Conservation (phyloP, 306 rosid species). For the peach (Prunus persica) region Prunus_persica_NCBIv2 NC_034009.1:31804501-31805000, state of each 20-base stretch:
- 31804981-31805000: not conserved
- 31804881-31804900: constrained; percentile 65
- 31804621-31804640: constrained; percentile 70
- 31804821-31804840: constrained; percentile 80
- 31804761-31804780: constrained; percentile 24
- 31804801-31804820: constrained; percentile 90
- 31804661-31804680: constrained; percentile 68
- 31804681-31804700: constrained; percentile 88
- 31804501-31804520: constrained; percentile 1
- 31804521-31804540: not conserved
- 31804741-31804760: not conserved
- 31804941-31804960: constrained; percentile 83
- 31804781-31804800: constrained; percentile 49
- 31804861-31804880: constrained; percentile 86
- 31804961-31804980: constrained; percentile 14
- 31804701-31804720: constrained; percentile 75
- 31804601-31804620: constrained; percentile 69
- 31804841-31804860: constrained; percentile 69
- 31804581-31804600: constrained; percentile 54
- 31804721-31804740: not conserved
- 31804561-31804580: not conserved
- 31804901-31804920: constrained; percentile 79
- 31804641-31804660: constrained; percentile 56
- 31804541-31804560: not conserved
- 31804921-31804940: constrained; percentile 61